These are phyloP conservation scores for Phyllachora maydis DNA, from an alignment of 2,329 filamentous ascomycete genomes.

Conservation along the genomic window DNA sequence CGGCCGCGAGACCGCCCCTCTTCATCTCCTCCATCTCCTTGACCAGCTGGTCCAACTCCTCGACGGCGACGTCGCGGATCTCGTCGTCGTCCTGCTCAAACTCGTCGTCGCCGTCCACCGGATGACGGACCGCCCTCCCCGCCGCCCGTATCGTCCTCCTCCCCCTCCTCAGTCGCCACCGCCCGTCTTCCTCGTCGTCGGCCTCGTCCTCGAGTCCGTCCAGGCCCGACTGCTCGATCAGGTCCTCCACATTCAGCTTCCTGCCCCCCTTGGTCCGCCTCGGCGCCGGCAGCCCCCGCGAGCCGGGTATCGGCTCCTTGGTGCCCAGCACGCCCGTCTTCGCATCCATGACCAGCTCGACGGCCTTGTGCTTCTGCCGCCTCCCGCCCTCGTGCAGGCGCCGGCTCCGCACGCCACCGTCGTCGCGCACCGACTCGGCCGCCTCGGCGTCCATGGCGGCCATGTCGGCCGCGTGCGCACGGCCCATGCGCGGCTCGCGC, in stretches of 20 bases:
- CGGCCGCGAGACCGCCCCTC: too few species aligned
- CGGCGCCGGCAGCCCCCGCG: slow-evolving; percentile 9
- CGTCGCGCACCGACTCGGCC: slow-evolving; percentile 12
- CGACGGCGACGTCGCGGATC: too few species aligned
- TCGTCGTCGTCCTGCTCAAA: too few species aligned
- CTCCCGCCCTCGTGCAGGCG: slow-evolving; percentile 9
- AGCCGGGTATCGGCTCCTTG: slow-evolving; percentile 11
- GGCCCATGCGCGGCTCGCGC: slow-evolving; percentile 39
- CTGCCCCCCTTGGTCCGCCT: slow-evolving; percentile 20
- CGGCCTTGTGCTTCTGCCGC: slow-evolving; percentile 18
- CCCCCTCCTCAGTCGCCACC: too few species aligned
- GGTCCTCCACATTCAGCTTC: slow-evolving; percentile 14
- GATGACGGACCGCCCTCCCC: neutral
- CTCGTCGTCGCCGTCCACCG: slow-evolving; percentile 1
- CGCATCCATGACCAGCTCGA: slow-evolving; percentile 15
- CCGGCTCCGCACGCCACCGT: slow-evolving; percentile 22
- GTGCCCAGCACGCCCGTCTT: slow-evolving; percentile 16
- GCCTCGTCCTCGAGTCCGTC: slow-evolving; percentile 9
- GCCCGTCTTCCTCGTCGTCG: slow-evolving; percentile 5
- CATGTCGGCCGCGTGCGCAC: slow-evolving; percentile 10
- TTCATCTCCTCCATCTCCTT: too few species aligned
- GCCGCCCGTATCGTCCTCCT: slow-evolving; percentile 1
- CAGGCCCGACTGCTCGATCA: slow-evolving; percentile 21
- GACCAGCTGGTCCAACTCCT: too few species aligned
- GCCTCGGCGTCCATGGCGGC: too few species aligned